Evolutionary conservation across 1,139 yeast genomes (phyloP), one percentile per base, ranked within the genome.

Genomic region (Taiozyma sp.): DNA sequence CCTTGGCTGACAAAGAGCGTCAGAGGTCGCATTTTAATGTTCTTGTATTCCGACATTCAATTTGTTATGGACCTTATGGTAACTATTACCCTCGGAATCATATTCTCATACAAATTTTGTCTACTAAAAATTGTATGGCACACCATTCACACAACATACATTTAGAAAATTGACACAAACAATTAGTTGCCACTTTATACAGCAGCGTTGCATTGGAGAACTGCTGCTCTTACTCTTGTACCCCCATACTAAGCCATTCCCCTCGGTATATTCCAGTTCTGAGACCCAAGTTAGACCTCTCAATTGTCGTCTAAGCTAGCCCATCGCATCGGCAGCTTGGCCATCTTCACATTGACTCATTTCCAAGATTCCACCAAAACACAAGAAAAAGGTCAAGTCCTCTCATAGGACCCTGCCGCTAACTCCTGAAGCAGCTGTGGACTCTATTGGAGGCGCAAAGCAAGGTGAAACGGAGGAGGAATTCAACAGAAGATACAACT

Each of bases 331-430:
- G 24, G 24, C 41, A 38, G 9, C 41, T 38, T 19, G 23, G 41
- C 12, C 13, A 24, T 22, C 30, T 9, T 32, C 24, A 14, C 14
- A 27, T 7, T 44, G 27, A 34, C 13, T 23, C 2, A 12, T 36
- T 19, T 34, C 12, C 45, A 46, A 46, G 40, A 46, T 46, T 46
- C 45, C 48, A 24, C 30, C 45, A 19, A 43, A 46, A 10, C 32
- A 42, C n/a, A 24, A 40, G 16, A 47, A 47, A 34, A 47, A 47
- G 38, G 24, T 9, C n/a, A 16, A 38, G 24, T 16, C 24, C 41
- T 38, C 41, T 19, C 41, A 38, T 27, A 38, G 41, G 41, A 10
- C 24, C 14, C 24, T 19, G 24, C 27, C 8, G 44, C 45, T 24
- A 32, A 40, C 16, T 42, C 45, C n/a, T 32, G 36, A 7, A 7